These are phyloP conservation scores for Karstenula rhodostoma DNA, from an alignment of 2,329 filamentous ascomycete species.

Conservation along the genomic window DNA sequence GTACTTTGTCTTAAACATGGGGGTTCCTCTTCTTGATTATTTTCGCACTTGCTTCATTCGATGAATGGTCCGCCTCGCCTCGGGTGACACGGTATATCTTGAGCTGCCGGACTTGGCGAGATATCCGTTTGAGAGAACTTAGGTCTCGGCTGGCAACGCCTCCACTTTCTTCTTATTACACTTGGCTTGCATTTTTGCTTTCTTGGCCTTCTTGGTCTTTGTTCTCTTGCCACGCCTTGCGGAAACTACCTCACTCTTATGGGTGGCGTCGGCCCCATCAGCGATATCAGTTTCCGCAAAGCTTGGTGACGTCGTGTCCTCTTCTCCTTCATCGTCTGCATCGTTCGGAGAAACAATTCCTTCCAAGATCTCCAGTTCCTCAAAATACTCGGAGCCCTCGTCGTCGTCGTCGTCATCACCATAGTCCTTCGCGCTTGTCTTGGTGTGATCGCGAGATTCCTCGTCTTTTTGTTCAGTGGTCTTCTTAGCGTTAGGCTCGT, in stretches of 20 bases:
- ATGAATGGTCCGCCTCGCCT: no score
- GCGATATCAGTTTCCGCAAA: no score
- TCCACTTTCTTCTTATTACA: neutral
- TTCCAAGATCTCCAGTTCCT: neutral
- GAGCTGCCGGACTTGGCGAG: no score
- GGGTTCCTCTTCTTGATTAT: no score
- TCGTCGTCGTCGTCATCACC: neutral
- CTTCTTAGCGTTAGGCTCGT: neutral
- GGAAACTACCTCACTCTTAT: neutral
- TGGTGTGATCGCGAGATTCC: no score
- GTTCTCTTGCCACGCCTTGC: neutral
- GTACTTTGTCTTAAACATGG: no score
- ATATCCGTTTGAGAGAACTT: no score
- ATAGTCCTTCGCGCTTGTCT: neutral
- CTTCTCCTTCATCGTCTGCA: neutral
- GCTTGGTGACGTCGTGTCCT: neutral
- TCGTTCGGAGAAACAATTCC: neutral
- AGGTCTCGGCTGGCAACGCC: no score
- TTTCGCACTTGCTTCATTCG: no score
- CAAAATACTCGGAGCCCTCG: neutral
- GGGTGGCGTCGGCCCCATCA: no score
- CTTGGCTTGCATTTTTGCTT: neutral
- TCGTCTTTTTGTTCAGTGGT: neutral
- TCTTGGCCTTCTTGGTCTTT: slow-evolving; percentile 2
- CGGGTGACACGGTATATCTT: no score